Evolutionary conservation across 2,329 filamentous ascomycete genomes (phyloP).

Genomic region (Capronia americana): DNA sequence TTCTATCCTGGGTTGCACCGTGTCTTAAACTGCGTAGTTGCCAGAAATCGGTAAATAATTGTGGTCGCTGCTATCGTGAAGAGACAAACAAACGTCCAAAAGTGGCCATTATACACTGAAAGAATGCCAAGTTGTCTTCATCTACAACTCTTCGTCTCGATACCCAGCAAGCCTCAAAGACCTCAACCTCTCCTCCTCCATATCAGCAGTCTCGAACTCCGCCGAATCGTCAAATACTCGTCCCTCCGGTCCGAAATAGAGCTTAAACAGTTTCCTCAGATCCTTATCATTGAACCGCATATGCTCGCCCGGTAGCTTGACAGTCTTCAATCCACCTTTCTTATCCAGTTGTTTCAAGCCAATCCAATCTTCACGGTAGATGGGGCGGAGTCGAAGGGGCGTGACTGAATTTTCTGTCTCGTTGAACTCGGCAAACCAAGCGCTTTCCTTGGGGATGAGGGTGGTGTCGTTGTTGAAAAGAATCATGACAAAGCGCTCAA

Average conservation of each 20-base stretch:
- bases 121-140: not conserved
- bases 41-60: not conserved
- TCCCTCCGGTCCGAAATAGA: slow-evolving; percentile 51
- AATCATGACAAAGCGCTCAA: slow-evolving; percentile 86
- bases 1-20: not conserved
- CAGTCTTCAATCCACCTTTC: slow-evolving; percentile 78
- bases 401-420: slow-evolving; percentile 66
- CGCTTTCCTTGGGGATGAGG: slow-evolving; percentile 86
- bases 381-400: slow-evolving; percentile 68
- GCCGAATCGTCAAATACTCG: slow-evolving; percentile 22
- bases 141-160: slow-evolving; percentile 24
- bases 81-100: not conserved
- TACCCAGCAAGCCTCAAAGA: not conserved
- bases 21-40: not conserved
- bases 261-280: slow-evolving; percentile 68
- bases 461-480: slow-evolving; percentile 86
- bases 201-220: not conserved
- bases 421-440: slow-evolving; percentile 90
- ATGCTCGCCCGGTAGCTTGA: slow-evolving; percentile 75
- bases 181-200: not conserved
- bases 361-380: slow-evolving; percentile 94
- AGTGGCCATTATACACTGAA: not conserved
- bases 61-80: not conserved
- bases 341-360: slow-evolving; percentile 80
- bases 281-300: slow-evolving; percentile 77